Evolutionary conservation across 163 green algal genomes (phyloP).

Genomic region (Coccomyxa subellipsoidea): DNA sequence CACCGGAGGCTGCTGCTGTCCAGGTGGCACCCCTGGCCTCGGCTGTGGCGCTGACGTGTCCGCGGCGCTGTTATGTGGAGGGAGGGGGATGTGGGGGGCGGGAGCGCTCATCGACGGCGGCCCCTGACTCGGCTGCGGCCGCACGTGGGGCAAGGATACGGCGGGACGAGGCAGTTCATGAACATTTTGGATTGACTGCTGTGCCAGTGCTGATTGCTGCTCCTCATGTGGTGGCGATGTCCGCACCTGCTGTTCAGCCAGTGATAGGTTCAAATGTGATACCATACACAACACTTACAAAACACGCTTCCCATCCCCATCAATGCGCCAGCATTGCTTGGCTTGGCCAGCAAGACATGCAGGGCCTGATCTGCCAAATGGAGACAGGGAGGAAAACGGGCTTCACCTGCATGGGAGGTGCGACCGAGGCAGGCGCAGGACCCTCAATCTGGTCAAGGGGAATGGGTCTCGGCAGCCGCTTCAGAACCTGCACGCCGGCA

Average conservation of each 20-base stretch:
- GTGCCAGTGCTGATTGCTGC: background rate
- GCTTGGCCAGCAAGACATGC: too few species aligned
- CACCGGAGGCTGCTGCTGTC: background rate
- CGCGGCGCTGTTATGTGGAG: background rate
- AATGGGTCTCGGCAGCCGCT: background rate
- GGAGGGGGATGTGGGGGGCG: background rate
- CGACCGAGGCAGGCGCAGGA: background rate
- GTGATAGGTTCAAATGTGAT: background rate
- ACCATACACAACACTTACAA: too few species aligned
- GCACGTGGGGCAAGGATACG: background rate
- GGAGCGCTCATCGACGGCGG: background rate
- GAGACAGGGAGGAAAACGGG: background rate
- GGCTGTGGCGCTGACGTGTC: background rate
- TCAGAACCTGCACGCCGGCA: background rate
- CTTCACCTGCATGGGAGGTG: background rate
- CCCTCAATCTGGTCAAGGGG: background rate
- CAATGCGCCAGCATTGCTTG: too few species aligned
- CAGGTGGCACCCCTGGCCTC: background rate
- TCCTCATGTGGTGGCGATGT: background rate
- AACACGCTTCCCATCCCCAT: too few species aligned
- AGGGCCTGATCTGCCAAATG: too few species aligned
- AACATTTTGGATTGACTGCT: too few species aligned
- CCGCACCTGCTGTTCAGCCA: background rate
- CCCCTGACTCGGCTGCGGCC: background rate
- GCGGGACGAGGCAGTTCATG: background rate